Base-by-base conservation (phyloP, 2,329 filamentous ascomycete species). In the Neoascochyta sp. region DNA sequence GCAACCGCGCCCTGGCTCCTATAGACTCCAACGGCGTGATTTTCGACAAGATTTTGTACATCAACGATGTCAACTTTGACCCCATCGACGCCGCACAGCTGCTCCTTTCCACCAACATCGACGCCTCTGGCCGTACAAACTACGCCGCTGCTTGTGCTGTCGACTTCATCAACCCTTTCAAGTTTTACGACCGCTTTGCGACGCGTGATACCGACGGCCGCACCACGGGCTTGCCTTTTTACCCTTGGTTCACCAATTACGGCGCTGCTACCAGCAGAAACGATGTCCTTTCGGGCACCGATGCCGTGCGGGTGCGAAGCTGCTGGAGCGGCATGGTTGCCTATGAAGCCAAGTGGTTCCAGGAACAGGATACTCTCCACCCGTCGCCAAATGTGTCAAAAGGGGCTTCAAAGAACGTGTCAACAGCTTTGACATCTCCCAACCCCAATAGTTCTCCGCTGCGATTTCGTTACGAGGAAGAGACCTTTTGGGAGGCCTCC, bases 241-340 rank as follows among this genome's bases (percentile, higher is more conserved):
- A 76, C 57, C 83, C 83, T 0, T 83, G 79, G 63, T 83, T 84
- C 57, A 71, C 75, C 4, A 62, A 54, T 24, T 66, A 63, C 1
- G 75, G 75, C 1, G 57, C 71, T 9, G 76, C 66, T 1, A 54
- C 47, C n/a, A 68, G 63, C 63, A 70, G 82, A 24, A 66, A 69
- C 4, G 81, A 83, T 52, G 78, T 86, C 11, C 58, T 84, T 2
- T 65, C 65, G 0, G 74, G 77, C 32, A 71, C 58, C 20, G 77
- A 81, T 43, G 75, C 81, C 0, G 82, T 88, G 1, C 73, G 78
- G 7, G 83, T 87, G 1, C 75, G 74, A 47, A 80, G 79, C 42
- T 88, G 84, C 62, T 88, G 83, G 84, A 81, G 82, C 29, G 84
- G 84, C 13, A 86, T 87, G 75, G 80, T 78, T 3, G 76, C 76